A percentile compares a stretch with the other conserved stretches of the same genome.
Conservation (phyloP, 176 grass and related monocot species). For the Aegilops umbellulata region DNA sequence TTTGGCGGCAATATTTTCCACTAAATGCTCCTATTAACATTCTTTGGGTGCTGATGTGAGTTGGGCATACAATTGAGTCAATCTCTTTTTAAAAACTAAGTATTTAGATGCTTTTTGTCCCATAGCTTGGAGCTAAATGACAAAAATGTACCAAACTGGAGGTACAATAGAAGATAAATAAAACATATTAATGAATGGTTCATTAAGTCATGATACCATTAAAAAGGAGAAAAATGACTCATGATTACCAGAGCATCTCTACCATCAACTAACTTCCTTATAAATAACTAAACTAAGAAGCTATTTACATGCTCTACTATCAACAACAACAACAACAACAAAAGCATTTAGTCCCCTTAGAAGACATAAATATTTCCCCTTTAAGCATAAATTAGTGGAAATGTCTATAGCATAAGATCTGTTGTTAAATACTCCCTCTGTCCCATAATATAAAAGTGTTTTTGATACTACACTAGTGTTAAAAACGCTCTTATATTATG, state of each 20-base stretch:
- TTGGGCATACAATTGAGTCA: not conserved
- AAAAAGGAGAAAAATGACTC: not conserved
- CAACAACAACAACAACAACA: too few species aligned
- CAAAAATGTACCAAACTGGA: not conserved
- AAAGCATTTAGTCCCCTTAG: too few species aligned
- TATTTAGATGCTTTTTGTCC: not conserved
- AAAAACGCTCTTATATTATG: too few species aligned
- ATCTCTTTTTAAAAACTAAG: not conserved
- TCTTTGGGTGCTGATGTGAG: not conserved
- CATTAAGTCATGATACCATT: not conserved
- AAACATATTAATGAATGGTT: not conserved
- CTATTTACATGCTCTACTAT: not conserved
- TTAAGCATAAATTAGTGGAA: not conserved
- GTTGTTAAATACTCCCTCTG: not conserved
- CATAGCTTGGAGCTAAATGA: not conserved
- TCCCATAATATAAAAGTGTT: too few species aligned
- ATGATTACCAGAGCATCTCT: not conserved
- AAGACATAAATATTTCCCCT: not conserved
- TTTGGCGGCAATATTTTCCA: conserved; percentile 5
- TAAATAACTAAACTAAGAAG: not conserved
- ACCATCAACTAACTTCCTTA: not conserved
- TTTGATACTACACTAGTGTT: too few species aligned
- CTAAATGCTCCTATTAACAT: not conserved
- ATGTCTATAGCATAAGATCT: not conserved
- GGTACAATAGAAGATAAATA: not conserved